Base-by-base conservation (phyloP, 78 protist genomes). In the Dictyostelium capitatum region DNA sequence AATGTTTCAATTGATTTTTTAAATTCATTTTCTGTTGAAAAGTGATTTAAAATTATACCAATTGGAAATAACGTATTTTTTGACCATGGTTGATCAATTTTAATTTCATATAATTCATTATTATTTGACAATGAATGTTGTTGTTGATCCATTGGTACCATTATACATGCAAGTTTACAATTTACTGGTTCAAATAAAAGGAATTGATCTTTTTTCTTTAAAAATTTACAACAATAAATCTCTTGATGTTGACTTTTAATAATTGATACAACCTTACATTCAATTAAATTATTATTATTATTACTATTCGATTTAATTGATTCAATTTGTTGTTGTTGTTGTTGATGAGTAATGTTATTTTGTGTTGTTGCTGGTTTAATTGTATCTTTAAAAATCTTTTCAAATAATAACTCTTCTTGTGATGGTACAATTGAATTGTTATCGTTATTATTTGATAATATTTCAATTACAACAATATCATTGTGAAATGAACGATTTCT, bases 401-500 rank as follows among this genome's bases (percentile, higher is more conserved):
- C 73, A 30, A 65, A 65, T 9, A 30, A 10, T 10, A 37, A 3
- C 37, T 79, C 72, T 4, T 51, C 54, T 1, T 50, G 46, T 37
- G 43, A 37, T 37, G 43, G 43, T 37, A 37, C 43, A 37, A 37
- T 37, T 37, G 32, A 73, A 17, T 25, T 41, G 25, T 47, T 4
- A 23, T 8, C 23, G 23, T 41, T 80, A 14, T 15, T 67, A 5
- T 64, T 37, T 50, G 51, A 10, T 57, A 64, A 25, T 20, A 59
- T 4, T 79, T 83, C 70, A 7, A 87, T 50, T 28, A 67, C 92
- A 0, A 87, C 92, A 19, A 56, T 57, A 48, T 87, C 92, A 77
- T 79, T 79, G 47, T 87, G 64, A 10, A 77, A 64, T 1, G 92
- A 62, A 54, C 92, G 65, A 51, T 87, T 87, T 74, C 92, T 54